Conservation (phyloP, 345 rosid species). For the Acer yangbiense region DNA sequence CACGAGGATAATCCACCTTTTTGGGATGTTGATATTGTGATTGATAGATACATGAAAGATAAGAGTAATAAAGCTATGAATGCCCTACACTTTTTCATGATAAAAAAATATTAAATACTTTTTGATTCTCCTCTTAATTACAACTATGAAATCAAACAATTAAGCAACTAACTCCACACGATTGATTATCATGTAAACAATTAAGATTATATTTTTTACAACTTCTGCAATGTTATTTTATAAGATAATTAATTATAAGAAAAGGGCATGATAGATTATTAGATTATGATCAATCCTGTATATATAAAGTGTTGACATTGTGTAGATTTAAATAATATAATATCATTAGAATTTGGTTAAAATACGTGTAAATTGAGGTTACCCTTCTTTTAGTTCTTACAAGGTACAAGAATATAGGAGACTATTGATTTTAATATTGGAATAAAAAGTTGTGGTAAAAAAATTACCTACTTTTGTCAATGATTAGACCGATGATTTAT, state of each 20-base stretch:
- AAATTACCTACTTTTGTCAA: background rate
- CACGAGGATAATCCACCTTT: background rate
- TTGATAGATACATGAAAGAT: background rate
- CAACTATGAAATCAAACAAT: background rate
- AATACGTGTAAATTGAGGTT: background rate
- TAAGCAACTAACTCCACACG: background rate
- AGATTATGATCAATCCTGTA: slow-evolving; percentile 1
- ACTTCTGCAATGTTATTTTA: background rate
- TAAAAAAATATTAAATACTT: background rate
- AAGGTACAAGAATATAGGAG: background rate
- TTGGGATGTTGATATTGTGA: background rate
- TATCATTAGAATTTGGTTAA: too few relatives aligned
- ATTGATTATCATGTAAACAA: background rate
- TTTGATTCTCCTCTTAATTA: background rate
- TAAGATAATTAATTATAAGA: background rate
- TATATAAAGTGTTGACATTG: background rate
- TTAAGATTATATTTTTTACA: too few relatives aligned
- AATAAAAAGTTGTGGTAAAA: too few relatives aligned
- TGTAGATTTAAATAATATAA: background rate
- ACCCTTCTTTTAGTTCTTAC: background rate
- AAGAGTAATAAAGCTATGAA: background rate
- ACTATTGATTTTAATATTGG: too few relatives aligned
- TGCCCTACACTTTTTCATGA: background rate
- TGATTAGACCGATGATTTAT: background rate
- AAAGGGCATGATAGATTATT: background rate